Evolutionary conservation across 805 yeast genomes (phyloP), one percentile per base, ranked within the genome.

Genomic region (Ogataea pignaliae): DNA sequence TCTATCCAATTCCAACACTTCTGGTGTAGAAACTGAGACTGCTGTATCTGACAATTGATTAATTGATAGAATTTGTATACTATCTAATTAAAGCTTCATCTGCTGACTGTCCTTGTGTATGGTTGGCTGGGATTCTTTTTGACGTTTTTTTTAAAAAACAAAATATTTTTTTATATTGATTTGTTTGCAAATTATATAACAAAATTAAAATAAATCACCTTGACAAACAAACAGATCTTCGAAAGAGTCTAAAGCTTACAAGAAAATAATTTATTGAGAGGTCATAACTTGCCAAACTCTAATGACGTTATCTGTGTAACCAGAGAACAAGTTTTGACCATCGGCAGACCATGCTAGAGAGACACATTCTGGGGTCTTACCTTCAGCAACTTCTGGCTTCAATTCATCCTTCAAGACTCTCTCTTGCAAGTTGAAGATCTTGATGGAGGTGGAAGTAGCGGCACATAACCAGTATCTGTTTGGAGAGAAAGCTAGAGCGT

Each of bases 261-360:
- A 50, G 37, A 41, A 42, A 43, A 56, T 48, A 41, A 58, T 49
- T 61, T 66, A 68, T 55, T 67, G 64, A 57, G 83, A 75, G 77
- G 95, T 88, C 98, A 93, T 93, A 66, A 93, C 97, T 85, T 93
- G 98, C 99, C 99, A 93, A 76, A 93, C 99, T 81, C 99, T 91
- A 83, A 93, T 91, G 72, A 86, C 82, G 82, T 88, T 88, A 78
- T 93, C 99, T 69, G 97, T 90, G 97, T 93, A 93, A 83, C 99
- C 99, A 66, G 98, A 96, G 73, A 88, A 93, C 76, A 93, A 83
- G 85, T 85, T 88, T 83, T 91, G 98, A 73, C 99, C 99, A 67
- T 93, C 99, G 75, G 96, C 91, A 66, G 98, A 90, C 99, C 99
- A 93, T 73, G 97, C 88, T 72, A 93, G 83, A 60, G 98, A 91